Evolutionary conservation across 176 grass and related monocot genomes (phyloP).

Genomic region (Rhynchospora breviuscula): DNA sequence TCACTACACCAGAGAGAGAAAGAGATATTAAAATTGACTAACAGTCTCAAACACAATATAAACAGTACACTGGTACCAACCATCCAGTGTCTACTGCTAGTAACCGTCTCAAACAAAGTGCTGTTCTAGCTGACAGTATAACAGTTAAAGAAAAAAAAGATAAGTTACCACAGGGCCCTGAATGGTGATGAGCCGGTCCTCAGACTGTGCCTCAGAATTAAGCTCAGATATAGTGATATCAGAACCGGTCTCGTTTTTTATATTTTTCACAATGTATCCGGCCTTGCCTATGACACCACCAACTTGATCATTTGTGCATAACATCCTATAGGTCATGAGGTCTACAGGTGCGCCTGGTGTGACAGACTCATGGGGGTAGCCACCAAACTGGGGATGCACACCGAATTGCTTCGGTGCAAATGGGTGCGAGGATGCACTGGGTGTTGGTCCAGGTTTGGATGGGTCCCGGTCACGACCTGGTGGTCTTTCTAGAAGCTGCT

Average conservation of each 20-base stretch:
- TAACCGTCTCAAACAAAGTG: background rate
- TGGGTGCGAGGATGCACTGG: slow-evolving; percentile 35
- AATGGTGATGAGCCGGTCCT: slow-evolving; percentile 62
- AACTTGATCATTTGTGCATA: slow-evolving; percentile 79
- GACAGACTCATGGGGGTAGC: slow-evolving; percentile 25
- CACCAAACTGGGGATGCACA: slow-evolving; percentile 41
- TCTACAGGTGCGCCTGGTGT: slow-evolving; percentile 43
- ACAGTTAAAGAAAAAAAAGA: background rate
- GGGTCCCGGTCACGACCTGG: slow-evolving; percentile 52
- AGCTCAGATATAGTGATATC: slow-evolving; percentile 89
- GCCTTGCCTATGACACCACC: slow-evolving; percentile 85
- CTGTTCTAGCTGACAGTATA: background rate
- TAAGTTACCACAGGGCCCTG: slow-evolving; percentile 74
- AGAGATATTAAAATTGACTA: background rate
- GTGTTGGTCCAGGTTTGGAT: slow-evolving; percentile 38
- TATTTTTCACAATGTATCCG: slow-evolving; percentile 68
- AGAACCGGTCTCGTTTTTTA: slow-evolving; percentile 87
- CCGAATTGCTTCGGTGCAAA: slow-evolving; percentile 40
- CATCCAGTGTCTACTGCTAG: background rate
- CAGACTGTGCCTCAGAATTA: slow-evolving; percentile 57
- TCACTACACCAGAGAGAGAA: background rate
- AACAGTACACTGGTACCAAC: background rate
- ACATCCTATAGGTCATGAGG: slow-evolving; percentile 54
- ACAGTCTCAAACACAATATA: background rate
- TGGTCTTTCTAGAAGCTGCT: slow-evolving; percentile 58